Conservation (phyloP, 306 rosid species). For the Cicer arietinum region DNA sequence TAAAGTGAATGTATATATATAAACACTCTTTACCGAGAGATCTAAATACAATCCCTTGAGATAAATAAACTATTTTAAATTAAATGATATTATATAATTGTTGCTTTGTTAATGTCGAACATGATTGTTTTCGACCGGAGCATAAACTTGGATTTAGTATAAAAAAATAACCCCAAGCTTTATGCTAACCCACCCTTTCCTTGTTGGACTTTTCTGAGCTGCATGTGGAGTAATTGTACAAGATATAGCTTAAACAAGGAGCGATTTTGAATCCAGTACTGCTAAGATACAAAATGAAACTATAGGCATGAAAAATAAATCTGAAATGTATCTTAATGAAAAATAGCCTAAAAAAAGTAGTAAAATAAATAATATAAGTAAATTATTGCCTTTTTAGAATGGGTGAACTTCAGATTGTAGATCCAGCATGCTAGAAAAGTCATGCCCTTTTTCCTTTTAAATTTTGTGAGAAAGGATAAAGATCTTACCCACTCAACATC, state of each 20-base stretch:
- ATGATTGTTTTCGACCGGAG: background rate
- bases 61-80: too few relatives aligned
- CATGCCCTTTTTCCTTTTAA: slow-evolving; percentile 38
- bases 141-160: background rate
- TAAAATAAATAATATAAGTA: slow-evolving; percentile 14
- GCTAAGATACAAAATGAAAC: slow-evolving; percentile 36
- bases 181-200: slow-evolving; percentile 29
- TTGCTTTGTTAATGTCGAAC: too few relatives aligned
- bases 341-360: slow-evolving; percentile 16
- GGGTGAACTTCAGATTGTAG: slow-evolving; percentile 56
- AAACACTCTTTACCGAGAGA: too few relatives aligned
- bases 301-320: slow-evolving; percentile 28
- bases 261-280: slow-evolving; percentile 46
- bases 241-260: slow-evolving; percentile 43
- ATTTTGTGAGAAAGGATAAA: slow-evolving; percentile 44
- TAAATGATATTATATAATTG: too few relatives aligned
- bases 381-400: slow-evolving; percentile 34
- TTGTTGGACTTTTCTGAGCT: slow-evolving; percentile 48
- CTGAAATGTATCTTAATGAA: slow-evolving; percentile 27
- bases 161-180: background rate
- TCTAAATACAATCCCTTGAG: too few relatives aligned
- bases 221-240: slow-evolving; percentile 66
- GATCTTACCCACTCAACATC: slow-evolving; percentile 62
- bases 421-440: slow-evolving; percentile 68
- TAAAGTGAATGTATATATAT: too few relatives aligned